These are phyloP conservation scores for Coprinellus aureogranulatus DNA, from an alignment of 768 basidiomycete species.

Conservation along the genomic window DNA sequence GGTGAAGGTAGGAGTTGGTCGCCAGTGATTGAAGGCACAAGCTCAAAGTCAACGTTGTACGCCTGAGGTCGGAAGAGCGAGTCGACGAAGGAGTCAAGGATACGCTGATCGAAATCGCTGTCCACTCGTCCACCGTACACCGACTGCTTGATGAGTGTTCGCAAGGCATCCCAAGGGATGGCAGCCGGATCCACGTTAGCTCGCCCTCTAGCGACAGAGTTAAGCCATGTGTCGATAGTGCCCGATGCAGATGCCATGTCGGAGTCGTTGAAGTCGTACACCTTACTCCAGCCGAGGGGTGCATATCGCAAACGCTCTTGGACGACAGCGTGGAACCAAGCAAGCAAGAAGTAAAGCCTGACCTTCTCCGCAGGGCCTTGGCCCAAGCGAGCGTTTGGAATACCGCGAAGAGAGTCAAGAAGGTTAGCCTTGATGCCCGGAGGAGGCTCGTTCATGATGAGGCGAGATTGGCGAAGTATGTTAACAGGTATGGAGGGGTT, in stretches of 20 bases:
- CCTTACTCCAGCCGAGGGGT: conserved; percentile 95
- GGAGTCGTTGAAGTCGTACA: conserved; percentile 98
- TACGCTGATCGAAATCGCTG: conserved; percentile 91
- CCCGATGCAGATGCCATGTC: conserved; percentile 91
- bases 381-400: conserved; percentile 65
- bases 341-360: conserved; percentile 90
- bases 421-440: conserved; percentile 97
- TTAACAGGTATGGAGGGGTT: conserved; percentile 94
- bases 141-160: conserved; percentile 90
- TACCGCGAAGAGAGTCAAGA: conserved; percentile 79
- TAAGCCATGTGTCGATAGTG: conserved; percentile 91
- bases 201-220: conserved; percentile 74
- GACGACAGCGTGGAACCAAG: conserved; percentile 98
- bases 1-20: conserved; percentile 66
- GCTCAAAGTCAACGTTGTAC: conserved; percentile 90
- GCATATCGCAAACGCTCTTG: conserved; percentile 96
- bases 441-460: conserved; percentile 98
- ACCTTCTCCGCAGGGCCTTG: conserved; percentile 92
- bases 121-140: conserved; percentile 94
- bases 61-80: conserved; percentile 81
- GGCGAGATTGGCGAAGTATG: conserved; percentile 90
- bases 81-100: conserved; percentile 92
- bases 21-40: conserved; percentile 66
- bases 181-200: conserved; percentile 88
- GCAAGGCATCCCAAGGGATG: conserved; percentile 95